These are phyloP conservation scores for Babesia ovata DNA, from an alignment of 169 alveolate genomes.

Conservation along the genomic window DNA sequence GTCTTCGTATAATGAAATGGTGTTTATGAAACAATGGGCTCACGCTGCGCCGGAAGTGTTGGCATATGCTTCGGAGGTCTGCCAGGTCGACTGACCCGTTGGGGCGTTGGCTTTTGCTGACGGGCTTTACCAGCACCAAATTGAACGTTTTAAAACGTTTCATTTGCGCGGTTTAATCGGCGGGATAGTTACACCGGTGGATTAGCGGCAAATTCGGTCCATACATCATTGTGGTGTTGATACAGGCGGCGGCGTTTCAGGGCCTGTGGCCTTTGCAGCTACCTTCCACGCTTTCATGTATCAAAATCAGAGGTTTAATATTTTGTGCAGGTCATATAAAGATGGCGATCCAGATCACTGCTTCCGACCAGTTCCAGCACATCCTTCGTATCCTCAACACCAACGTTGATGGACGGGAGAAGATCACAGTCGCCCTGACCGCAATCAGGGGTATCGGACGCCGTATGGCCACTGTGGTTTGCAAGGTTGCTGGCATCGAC, in stretches of 20 bases:
- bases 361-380: slow-evolving; percentile 93
- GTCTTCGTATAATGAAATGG: neutral
- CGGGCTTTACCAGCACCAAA: too few relatives aligned
- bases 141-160: too few relatives aligned
- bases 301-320: neutral
- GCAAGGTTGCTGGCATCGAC: slow-evolving; percentile 97
- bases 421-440: slow-evolving; percentile 95
- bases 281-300: neutral
- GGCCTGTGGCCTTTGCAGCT: neutral
- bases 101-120: too few relatives aligned
- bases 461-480: slow-evolving; percentile 94
- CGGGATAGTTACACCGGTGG: neutral
- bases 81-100: too few relatives aligned
- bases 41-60: too few relatives aligned
- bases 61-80: too few relatives aligned
- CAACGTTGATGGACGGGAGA: slow-evolving; percentile 98
- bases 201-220: neutral
- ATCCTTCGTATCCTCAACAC: slow-evolving; percentile 98
- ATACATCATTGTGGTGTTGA: slow-evolving; percentile 14
- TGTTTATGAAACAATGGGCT: neutral
- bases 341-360: slow-evolving; percentile 77
- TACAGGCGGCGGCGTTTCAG: neutral
- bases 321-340: slow-evolving; percentile 8
- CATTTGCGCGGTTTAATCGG: too few relatives aligned
- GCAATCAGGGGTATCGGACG: slow-evolving; percentile 98